Percentiles rank a stretch among this genome's conserved stretches.
These are phyloP conservation scores for Jaenimonas drosophilae DNA, from an alignment of 208 protist species.

Conservation along the genomic window DNA sequence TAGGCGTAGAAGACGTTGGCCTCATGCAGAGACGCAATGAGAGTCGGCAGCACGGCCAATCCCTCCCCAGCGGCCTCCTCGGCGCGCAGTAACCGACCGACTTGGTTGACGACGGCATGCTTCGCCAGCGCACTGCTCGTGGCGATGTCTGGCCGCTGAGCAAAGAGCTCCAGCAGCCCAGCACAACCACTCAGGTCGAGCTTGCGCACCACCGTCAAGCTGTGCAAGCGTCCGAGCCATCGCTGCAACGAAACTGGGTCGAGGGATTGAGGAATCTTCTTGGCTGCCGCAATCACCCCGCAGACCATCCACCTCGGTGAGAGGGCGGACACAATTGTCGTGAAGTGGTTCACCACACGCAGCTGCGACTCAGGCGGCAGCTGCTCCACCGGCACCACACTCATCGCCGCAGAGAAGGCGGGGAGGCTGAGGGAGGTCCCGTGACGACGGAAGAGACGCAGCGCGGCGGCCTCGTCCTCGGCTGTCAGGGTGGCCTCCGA, in stretches of 20 bases:
- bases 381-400: conserved; percentile 20
- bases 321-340: conserved; percentile 37
- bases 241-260: conserved; percentile 59
- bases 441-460: conserved; percentile 43
- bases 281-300: conserved; percentile 27
- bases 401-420: conserved; percentile 62
- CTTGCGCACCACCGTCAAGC: conserved; percentile 34
- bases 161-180: conserved; percentile 34
- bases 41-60: conserved; percentile 13
- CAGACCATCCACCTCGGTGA: conserved; percentile 29
- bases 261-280: conserved; percentile 5
- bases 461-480: conserved; percentile 10
- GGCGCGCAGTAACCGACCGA: conserved; percentile 5
- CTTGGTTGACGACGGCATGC: conserved; percentile 8
- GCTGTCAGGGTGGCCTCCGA: no score
- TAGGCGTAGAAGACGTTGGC: conserved; percentile 44
- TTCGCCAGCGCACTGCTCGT: conserved; percentile 16
- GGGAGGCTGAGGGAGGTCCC: conserved; percentile 27
- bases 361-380: conserved; percentile 35
- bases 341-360: conserved; percentile 52
- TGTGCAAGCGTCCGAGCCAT: conserved; percentile 71
- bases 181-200: conserved; percentile 28
- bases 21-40: conserved; percentile 30
- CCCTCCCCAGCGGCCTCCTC: conserved; percentile 10
- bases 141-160: conserved; percentile 12